Evolutionary conservation across 2,329 filamentous ascomycete species (phyloP), one percentile per base, ranked within the genome.

Genomic region (Pseudogymnoascus sp.): DNA sequence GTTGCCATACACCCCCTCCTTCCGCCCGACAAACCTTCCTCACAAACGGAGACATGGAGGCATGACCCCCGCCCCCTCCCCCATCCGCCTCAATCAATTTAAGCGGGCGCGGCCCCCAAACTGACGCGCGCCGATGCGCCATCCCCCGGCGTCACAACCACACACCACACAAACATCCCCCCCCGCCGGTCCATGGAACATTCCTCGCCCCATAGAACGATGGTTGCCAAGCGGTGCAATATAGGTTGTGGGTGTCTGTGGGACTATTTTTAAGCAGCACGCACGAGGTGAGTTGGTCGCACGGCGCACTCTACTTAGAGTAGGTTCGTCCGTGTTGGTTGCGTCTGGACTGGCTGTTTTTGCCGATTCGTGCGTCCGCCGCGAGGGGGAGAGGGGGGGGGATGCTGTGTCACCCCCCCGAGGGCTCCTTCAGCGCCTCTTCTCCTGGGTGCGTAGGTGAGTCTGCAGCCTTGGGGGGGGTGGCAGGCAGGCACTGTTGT

Each of bases 51-150:
- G 21, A 31, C 28, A 56, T 56, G 46, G 46, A 56, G 25, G 23
- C 44, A 50, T 10, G 4, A 31, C 7, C 46, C 46, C 46, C 46
- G 46, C 46, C 25, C 11, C 40, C 46, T 50, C 42, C 5, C 23
- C 25, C 7, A 14, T 23, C 46, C 44, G 12, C 31, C 7, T 12
- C 25, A 14, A 23, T 12, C 42, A 56, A 56, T 56, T 56, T 56
- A 56, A 34, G 46, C 46, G 46, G 46, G 46, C 37, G 25, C 46
- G 25, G 46, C 46, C 46, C 46, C 46, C 46, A 56, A 56, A 56
- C 50, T 56, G 50, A 34, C 50, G 50, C 46, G 46, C 50, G 50
- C 50, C 28, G 50, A 56, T 34, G 50, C 50, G 50, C 28, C 42
- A 34, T 12, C 14, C 42, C 42, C 21, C 21, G 18, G 40, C 40